Conservation (phyloP, 768 basidiomycete genomes). For the Grammothele lineata region DNA sequence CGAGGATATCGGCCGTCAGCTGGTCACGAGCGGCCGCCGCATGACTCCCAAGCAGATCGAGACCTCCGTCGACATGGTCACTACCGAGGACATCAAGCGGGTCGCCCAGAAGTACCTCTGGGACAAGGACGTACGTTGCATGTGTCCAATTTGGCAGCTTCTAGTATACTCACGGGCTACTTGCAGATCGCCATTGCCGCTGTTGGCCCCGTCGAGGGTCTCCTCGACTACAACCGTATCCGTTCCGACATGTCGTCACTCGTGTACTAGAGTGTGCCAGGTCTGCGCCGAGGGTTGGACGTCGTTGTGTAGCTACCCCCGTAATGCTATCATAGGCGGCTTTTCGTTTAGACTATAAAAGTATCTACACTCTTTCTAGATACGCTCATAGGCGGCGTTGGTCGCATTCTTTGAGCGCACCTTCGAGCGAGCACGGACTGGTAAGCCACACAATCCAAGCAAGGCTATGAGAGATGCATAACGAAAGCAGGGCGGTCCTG, state of each 20-base stretch:
- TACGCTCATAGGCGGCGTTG: neutral
- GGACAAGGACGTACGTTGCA: constrained; percentile 81
- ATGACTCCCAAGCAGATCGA: constrained; percentile 93
- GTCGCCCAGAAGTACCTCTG: constrained; percentile 96
- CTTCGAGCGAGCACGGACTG: too few relatives aligned
- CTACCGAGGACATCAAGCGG: constrained; percentile 83
- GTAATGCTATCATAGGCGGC: constrained; percentile 14
- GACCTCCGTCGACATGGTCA: constrained; percentile 86
- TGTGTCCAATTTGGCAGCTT: constrained; percentile 1
- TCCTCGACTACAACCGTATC: constrained; percentile 92
- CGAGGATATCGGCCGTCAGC: constrained; percentile 97
- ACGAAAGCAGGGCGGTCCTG: too few relatives aligned
- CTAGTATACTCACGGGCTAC: constrained; percentile 2
- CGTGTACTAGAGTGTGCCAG: constrained; percentile 45
- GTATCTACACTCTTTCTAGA: constrained; percentile 15
- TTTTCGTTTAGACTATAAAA: constrained; percentile 15
- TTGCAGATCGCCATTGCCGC: constrained; percentile 80
- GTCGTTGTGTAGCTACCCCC: constrained; percentile 15
- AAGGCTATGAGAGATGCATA: too few relatives aligned
- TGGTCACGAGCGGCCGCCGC: constrained; percentile 89
- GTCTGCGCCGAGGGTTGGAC: constrained; percentile 5
- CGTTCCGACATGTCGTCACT: constrained; percentile 80
- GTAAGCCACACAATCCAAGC: too few relatives aligned
- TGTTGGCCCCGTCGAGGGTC: constrained; percentile 84
- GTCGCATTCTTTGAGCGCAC: too few relatives aligned